Conservation (phyloP, 75 land plant species). For the Cunninghamia lanceolata region DNA sequence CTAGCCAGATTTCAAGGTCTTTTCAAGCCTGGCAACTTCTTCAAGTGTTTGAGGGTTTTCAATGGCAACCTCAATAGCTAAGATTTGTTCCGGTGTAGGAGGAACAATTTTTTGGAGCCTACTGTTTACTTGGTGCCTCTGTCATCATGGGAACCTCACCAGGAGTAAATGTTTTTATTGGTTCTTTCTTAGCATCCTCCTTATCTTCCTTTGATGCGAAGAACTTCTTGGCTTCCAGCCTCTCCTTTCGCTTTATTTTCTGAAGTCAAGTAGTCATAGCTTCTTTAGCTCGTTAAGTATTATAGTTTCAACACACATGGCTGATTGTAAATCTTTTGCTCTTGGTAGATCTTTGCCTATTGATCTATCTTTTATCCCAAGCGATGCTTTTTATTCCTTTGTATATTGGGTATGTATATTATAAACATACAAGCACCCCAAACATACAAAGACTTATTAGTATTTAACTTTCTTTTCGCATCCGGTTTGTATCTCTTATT, state of each 20-base stretch:
- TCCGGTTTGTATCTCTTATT: too few relatives aligned
- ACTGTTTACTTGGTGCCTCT: conserved; percentile 42
- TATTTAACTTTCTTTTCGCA: too few relatives aligned
- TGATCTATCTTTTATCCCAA: too few relatives aligned
- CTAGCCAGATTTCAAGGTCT: conserved; percentile 82
- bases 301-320: too few relatives aligned
- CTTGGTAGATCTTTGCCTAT: too few relatives aligned
- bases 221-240: conserved; percentile 58
- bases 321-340: too few relatives aligned
- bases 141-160: too few relatives aligned
- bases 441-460: too few relatives aligned
- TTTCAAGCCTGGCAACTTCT: conserved; percentile 93
- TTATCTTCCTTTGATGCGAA: conserved; percentile 77
- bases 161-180: conserved; percentile 75
- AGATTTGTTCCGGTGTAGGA: conserved; percentile 89
- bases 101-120: conserved; percentile 49
- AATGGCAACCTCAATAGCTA: conserved; percentile 95
- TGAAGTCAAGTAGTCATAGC: conserved; percentile 86
- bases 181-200: conserved; percentile 49
- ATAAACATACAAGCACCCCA: too few relatives aligned
- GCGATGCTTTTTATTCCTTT: too few relatives aligned
- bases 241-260: too few relatives aligned
- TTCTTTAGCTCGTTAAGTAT: conserved; percentile 83
- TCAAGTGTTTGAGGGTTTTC: conserved; percentile 89
- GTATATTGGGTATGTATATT: too few relatives aligned